Percentiles rank a stretch among this genome's conserved stretches.
phyloP scores from a whole-genome alignment of 1,139 yeast genomes.

The Debaryomyces coudertii region DNA sequence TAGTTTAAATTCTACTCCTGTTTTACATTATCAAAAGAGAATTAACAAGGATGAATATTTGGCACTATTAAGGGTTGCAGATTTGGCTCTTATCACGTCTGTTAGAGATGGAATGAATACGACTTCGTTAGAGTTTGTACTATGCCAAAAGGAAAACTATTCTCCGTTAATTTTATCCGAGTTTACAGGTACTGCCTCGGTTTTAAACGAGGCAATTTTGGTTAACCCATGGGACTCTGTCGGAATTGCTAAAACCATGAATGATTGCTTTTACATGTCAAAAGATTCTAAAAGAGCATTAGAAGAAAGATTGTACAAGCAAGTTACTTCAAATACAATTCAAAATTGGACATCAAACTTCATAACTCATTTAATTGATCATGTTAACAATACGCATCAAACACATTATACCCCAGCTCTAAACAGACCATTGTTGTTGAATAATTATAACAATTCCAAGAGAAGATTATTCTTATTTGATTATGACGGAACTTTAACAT shows the following conservation, averaged over 20 bases:
- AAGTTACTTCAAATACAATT: constrained; percentile 72
- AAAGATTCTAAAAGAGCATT: constrained; percentile 41
- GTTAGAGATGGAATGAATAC: constrained; percentile 97
- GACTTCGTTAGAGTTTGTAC: constrained; percentile 87
- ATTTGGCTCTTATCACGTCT: constrained; percentile 83
- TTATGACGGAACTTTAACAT: constrained; percentile 96
- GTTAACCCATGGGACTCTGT: constrained; percentile 98
- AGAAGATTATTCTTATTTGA: constrained; percentile 87
- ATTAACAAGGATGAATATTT: constrained; percentile 87
- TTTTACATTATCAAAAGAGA: constrained; percentile 89
- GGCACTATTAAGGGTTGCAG: constrained; percentile 87
- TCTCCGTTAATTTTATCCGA: constrained; percentile 87
- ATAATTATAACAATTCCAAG: constrained; percentile 60
- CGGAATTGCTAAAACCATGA: constrained; percentile 84
- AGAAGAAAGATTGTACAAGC: constrained; percentile 58
- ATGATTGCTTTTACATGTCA: constrained; percentile 63
- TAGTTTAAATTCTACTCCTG: constrained; percentile 75
- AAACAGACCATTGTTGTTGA: constrained; percentile 68
- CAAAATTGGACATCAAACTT: constrained; percentile 81
- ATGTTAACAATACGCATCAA: constrained; percentile 47
- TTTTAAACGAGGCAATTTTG: constrained; percentile 74
- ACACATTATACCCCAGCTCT: constrained; percentile 80
- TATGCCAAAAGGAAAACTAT: constrained; percentile 74
- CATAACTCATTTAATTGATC: constrained; percentile 55
- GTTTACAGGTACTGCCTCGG: constrained; percentile 89